Conservation (phyloP, 2,329 filamentous ascomycete genomes). For the Phaeosphaeriaceae sp. region DNA sequence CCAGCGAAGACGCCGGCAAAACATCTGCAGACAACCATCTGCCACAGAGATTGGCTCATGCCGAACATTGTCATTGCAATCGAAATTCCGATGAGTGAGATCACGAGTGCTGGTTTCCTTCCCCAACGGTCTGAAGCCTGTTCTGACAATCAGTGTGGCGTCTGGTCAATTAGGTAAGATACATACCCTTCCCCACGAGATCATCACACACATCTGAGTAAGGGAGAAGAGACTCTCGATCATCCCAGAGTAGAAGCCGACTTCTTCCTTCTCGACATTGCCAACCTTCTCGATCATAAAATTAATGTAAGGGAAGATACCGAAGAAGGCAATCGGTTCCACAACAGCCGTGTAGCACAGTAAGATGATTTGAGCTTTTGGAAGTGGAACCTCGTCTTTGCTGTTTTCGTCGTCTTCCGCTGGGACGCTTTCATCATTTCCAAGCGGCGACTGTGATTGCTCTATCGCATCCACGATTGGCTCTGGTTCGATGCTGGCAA, state of each 20-base stretch:
- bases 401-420: slow-evolving; percentile 14
- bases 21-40: slow-evolving; percentile 78
- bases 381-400: slow-evolving; percentile 37
- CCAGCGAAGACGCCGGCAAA: slow-evolving; percentile 77
- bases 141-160: neutral
- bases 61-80: slow-evolving; percentile 72
- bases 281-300: slow-evolving; percentile 77
- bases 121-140: slow-evolving; percentile 71
- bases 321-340: slow-evolving; percentile 84
- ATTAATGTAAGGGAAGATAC: slow-evolving; percentile 81
- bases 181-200: slow-evolving; percentile 69
- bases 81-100: slow-evolving; percentile 70
- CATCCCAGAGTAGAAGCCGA: slow-evolving; percentile 81
- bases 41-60: slow-evolving; percentile 69
- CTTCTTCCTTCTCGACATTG: slow-evolving; percentile 66
- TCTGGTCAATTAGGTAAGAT: neutral
- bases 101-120: slow-evolving; percentile 75
- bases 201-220: slow-evolving; percentile 80
- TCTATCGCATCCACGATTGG: slow-evolving; percentile 23
- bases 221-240: slow-evolving; percentile 76
- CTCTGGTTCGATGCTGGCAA: slow-evolving; percentile 23
- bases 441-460: slow-evolving; percentile 4
- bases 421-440: slow-evolving; percentile 6
- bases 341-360: slow-evolving; percentile 77
- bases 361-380: slow-evolving; percentile 67